Evolutionary conservation across 2,329 filamentous ascomycete genomes (phyloP).

Genomic region (Colletotrichum camelliae): DNA sequence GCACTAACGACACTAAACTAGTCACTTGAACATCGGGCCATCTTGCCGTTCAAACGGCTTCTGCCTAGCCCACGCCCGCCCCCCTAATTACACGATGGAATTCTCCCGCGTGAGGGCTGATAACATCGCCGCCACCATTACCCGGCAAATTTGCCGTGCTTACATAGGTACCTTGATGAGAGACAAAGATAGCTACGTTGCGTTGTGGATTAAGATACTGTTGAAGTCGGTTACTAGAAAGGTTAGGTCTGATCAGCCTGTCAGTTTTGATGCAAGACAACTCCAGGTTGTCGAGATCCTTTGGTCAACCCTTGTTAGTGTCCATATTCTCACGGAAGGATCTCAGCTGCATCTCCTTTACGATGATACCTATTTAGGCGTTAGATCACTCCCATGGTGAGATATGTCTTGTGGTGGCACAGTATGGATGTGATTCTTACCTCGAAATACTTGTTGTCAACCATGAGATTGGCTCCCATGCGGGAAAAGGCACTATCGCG

Average conservation of each 20-base stretch:
- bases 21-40: neutral
- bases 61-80: neutral
- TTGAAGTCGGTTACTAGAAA: neutral
- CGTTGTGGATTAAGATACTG: neutral
- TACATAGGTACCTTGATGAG: neutral
- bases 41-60: neutral
- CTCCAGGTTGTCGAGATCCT: neutral
- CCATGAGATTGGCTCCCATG: rapidly evolving
- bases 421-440: neutral
- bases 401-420: neutral
- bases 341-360: neutral
- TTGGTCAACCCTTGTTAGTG: neutral
- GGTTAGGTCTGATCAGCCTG: neutral
- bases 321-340: neutral
- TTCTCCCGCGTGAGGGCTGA: neutral
- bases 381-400: neutral
- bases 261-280: neutral
- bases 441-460: neutral
- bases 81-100: neutral
- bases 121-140: neutral
- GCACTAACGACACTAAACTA: neutral
- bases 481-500: neutral
- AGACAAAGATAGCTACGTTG: neutral
- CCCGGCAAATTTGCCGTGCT: neutral
- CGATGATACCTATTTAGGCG: neutral